These are phyloP conservation scores for Cubamyces lactineus DNA, from an alignment of 768 basidiomycete species.

Conservation along the genomic window DNA sequence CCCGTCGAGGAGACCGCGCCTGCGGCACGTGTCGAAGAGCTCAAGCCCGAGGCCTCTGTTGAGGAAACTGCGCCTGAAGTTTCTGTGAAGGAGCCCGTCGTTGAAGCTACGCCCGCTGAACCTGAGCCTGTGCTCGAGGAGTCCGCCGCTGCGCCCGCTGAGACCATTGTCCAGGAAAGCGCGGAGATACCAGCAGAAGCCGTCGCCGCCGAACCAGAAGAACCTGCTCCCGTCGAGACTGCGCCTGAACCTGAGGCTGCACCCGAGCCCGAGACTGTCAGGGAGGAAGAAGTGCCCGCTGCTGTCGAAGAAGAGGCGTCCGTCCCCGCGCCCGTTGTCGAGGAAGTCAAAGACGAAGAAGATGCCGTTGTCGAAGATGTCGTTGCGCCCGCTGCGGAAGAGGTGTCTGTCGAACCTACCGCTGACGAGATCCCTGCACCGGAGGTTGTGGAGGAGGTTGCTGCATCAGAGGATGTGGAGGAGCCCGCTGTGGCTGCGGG, in stretches of 20 bases:
- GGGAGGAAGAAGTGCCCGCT: constrained; percentile 11
- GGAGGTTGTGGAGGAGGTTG: neutral
- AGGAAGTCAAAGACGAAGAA: constrained; percentile 13
- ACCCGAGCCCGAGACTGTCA: neutral
- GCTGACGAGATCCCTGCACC: neutral
- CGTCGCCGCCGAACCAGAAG: constrained; percentile 1
- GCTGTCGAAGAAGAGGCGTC: constrained; percentile 1
- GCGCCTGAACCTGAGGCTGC: constrained; percentile 6
- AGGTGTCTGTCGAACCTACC: constrained; percentile 1
- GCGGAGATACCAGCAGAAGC: neutral
- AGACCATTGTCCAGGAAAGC: neutral
- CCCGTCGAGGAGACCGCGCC: constrained; percentile 4
- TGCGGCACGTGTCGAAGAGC: neutral
- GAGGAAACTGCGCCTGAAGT: neutral
- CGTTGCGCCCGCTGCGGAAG: neutral
- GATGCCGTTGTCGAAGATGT: neutral
- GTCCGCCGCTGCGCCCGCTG: neutral
- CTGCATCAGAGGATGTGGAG: neutral
- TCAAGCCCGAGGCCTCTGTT: constrained; percentile 1
- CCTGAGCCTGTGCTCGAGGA: constrained; percentile 6
- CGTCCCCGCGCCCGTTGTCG: neutral
- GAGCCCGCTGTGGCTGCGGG: neutral
- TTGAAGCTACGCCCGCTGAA: neutral
- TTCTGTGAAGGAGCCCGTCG: constrained; percentile 1
- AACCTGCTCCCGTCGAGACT: neutral